These are phyloP conservation scores for Phytophthora pinifolia DNA, from an alignment of 352 stramenopile species.

Conservation along the genomic window DNA sequence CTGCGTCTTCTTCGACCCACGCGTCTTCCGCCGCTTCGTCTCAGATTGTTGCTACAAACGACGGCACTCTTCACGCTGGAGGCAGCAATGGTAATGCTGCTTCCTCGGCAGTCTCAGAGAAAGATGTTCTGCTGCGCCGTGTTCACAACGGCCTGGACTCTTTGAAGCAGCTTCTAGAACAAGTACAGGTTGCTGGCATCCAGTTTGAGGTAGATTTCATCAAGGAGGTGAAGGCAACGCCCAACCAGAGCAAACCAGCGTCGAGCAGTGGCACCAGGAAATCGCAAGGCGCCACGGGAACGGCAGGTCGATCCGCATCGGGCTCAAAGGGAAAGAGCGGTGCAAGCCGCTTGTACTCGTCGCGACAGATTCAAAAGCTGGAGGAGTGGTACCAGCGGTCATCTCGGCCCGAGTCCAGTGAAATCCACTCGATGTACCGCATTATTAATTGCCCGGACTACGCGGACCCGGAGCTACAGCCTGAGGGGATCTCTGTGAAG, in stretches of 20 bases:
- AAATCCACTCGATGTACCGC: slow-evolving; percentile 90
- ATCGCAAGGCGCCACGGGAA: slow-evolving; percentile 22
- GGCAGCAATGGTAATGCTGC: slow-evolving; percentile 20
- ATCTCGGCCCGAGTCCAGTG: slow-evolving; percentile 73
- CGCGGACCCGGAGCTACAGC: slow-evolving; percentile 80
- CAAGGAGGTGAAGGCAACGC: slow-evolving; percentile 68
- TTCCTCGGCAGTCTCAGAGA: slow-evolving; percentile 23
- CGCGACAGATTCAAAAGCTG: slow-evolving; percentile 87
- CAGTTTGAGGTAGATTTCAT: slow-evolving; percentile 86
- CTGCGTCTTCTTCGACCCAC: slow-evolving; percentile 33
- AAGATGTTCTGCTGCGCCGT: slow-evolving; percentile 52
- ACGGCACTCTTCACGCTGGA: slow-evolving; percentile 15
- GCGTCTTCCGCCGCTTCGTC: slow-evolving; percentile 35
- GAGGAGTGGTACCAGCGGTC: slow-evolving; percentile 89
- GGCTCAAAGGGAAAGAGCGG: slow-evolving; percentile 72
- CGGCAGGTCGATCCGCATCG: slow-evolving; percentile 37
- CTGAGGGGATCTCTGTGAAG: slow-evolving; percentile 86
- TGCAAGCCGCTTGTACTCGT: slow-evolving; percentile 82
- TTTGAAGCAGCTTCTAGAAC: slow-evolving; percentile 75
- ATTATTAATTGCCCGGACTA: slow-evolving; percentile 88
- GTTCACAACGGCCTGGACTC: slow-evolving; percentile 57
- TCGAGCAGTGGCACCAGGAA: slow-evolving; percentile 29
- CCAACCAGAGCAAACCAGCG: slow-evolving; percentile 45
- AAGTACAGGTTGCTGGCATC: slow-evolving; percentile 78
- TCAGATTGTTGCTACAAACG: slow-evolving; percentile 36